Percentiles rank a stretch among this genome's conserved stretches.
Conservation (phyloP, 148 eudicot species). For the Spergularia marina region DNA sequence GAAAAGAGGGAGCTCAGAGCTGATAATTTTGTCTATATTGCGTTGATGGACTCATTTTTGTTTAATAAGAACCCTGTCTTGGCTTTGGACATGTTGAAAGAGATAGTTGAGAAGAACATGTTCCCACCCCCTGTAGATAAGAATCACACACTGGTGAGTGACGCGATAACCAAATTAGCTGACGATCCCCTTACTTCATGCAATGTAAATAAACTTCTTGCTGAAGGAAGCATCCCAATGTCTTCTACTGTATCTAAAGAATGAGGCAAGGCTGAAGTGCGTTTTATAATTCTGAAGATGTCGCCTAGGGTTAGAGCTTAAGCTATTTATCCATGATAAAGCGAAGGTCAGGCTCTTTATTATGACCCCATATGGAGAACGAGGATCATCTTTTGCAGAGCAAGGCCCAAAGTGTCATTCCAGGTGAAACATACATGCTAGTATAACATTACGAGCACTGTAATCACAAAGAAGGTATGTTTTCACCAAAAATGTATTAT, state of each 20-base stretch:
- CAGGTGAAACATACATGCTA: not conserved
- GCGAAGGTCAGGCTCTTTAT: not conserved
- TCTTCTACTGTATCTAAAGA: slow-evolving; percentile 14
- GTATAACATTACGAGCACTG: not conserved
- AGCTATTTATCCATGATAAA: slow-evolving; percentile 5
- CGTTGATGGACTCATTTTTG: slow-evolving; percentile 47
- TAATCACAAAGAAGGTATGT: not conserved
- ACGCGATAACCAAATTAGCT: slow-evolving; percentile 44
- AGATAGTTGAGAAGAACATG: slow-evolving; percentile 42
- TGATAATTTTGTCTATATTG: slow-evolving; percentile 45
- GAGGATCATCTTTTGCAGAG: slow-evolving; percentile 8
- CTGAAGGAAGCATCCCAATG: slow-evolving; percentile 39
- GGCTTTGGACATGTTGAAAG: slow-evolving; percentile 54
- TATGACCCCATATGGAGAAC: not conserved
- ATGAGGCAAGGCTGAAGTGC: slow-evolving; percentile 9
- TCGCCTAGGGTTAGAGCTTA: not conserved
- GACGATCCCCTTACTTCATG: slow-evolving; percentile 44
- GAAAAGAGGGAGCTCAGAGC: slow-evolving; percentile 52
- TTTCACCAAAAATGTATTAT: not conserved
- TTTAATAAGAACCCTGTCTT: slow-evolving; percentile 35
- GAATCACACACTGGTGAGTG: slow-evolving; percentile 40
- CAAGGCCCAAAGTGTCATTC: not conserved
- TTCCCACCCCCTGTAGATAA: slow-evolving; percentile 43
- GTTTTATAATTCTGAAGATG: not conserved
- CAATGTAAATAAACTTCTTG: slow-evolving; percentile 35